Evolutionary conservation across 768 basidiomycete genomes (phyloP).

Genomic region (Amanita inopinata): DNA sequence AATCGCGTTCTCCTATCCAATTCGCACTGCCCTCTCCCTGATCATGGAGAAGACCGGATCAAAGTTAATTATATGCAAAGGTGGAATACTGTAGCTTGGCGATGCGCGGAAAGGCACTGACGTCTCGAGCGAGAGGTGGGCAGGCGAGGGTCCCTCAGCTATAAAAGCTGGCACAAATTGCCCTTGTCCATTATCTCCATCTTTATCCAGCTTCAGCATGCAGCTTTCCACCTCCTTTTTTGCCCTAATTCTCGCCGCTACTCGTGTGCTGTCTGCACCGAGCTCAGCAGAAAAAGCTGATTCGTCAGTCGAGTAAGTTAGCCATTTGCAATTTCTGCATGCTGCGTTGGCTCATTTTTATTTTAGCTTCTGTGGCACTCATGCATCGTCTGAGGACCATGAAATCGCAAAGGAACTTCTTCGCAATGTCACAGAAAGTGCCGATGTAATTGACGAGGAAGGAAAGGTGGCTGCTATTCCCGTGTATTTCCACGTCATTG

Average conservation of each 20-base stretch:
- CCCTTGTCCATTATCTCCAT: too few relatives aligned
- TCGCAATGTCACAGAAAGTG: not conserved
- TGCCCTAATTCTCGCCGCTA: not conserved
- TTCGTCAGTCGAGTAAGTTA: not conserved
- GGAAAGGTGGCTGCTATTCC: not conserved
- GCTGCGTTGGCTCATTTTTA: not conserved
- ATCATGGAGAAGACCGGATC: too few relatives aligned
- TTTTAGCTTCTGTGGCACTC: not conserved
- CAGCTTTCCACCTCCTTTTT: not conserved
- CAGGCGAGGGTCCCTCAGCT: too few relatives aligned
- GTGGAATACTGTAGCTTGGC: too few relatives aligned
- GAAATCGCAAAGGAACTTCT: not conserved
- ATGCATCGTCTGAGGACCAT: not conserved
- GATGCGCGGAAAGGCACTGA: too few relatives aligned
- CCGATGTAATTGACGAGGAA: too few relatives aligned
- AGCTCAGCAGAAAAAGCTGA: not conserved
- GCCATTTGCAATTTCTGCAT: not conserved
- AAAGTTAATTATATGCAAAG: too few relatives aligned
- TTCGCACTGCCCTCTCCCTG: too few relatives aligned
- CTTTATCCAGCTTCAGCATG: too few relatives aligned
- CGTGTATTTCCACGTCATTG: conserved; percentile 14
- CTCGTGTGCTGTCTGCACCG: not conserved
- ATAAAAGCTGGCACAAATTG: too few relatives aligned
- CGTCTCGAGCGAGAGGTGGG: too few relatives aligned
- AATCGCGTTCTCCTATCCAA: too few relatives aligned